phyloP scores from a whole-genome alignment of 306 rosid species.

The Erythrophleum fordii region DNA sequence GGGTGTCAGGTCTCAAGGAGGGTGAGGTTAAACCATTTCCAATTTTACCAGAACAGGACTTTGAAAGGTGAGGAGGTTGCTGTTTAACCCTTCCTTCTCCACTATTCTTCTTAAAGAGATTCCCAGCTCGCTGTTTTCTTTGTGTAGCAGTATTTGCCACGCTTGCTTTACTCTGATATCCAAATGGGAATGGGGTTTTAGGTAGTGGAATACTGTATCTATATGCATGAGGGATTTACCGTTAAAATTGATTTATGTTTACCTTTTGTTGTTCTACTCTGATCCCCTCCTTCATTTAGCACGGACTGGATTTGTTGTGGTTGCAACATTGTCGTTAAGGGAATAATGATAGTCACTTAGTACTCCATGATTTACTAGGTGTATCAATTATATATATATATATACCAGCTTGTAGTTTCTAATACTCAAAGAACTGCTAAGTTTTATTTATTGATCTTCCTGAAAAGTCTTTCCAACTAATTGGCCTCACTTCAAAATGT shows the following conservation, averaged over 20 bases:
- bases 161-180: conserved; percentile 41
- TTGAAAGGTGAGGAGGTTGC: conserved; percentile 49
- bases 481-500: not conserved
- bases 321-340: conserved; percentile 12
- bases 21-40: conserved; percentile 51
- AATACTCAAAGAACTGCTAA: not conserved
- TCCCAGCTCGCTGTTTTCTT: conserved; percentile 56
- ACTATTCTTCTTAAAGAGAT: conserved; percentile 62
- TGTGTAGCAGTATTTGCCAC: conserved; percentile 17
- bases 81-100: conserved; percentile 45
- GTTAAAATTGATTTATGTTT: conserved; percentile 28
- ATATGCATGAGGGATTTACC: conserved; percentile 2
- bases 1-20: conserved; percentile 68
- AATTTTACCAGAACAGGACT: conserved; percentile 49
- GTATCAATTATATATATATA: not conserved
- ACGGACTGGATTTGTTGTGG: too few species aligned
- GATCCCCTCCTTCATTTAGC: conserved; percentile 7
- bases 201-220: conserved; percentile 55
- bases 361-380: not conserved
- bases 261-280: conserved; percentile 23
- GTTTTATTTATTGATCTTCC: not conserved
- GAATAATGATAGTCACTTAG: conserved; percentile 1
- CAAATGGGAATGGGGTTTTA: conserved; percentile 55
- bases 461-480: not conserved
- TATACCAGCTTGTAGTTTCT: not conserved